Evolutionary conservation across 495 filamentous ascomycete genomes (phyloP).

Genomic region (Neurospora tetrasperma): DNA sequence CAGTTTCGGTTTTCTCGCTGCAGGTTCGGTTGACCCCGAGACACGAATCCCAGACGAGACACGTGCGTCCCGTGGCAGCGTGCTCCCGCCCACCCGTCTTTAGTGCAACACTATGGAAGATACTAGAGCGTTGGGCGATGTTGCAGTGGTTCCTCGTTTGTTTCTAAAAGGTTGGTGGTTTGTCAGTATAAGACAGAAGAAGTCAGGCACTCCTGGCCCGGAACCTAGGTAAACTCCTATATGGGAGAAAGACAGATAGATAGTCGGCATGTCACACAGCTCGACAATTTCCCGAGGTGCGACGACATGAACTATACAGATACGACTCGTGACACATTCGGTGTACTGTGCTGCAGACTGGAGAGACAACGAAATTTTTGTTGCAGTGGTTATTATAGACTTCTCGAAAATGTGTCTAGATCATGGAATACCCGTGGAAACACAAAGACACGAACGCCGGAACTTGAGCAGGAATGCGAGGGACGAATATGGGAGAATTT

Average conservation of each 20-base stretch:
- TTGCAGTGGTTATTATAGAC: neutral
- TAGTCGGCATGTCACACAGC: neutral
- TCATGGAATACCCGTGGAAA: neutral
- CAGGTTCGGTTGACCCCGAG: too few species aligned
- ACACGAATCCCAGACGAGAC: too few species aligned
- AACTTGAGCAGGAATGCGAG: neutral
- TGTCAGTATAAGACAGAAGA: too few species aligned
- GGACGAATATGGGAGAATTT: neutral
- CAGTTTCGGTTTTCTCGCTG: neutral
- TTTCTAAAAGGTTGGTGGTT: too few species aligned
- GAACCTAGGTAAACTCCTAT: neutral
- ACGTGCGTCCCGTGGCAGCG: too few species aligned
- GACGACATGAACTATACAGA: neutral
- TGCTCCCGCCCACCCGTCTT: too few species aligned
- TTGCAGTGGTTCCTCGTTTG: too few species aligned
- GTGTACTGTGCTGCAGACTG: neutral
- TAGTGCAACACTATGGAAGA: too few species aligned
- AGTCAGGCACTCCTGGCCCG: neutral
- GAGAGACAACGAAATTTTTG: neutral
- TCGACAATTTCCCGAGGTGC: neutral
- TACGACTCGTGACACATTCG: neutral
- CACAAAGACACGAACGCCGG: neutral
- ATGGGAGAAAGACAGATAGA: neutral
- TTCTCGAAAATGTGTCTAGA: neutral
- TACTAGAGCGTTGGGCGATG: too few species aligned